These are phyloP conservation scores for Saposhnikovia divaricata DNA, from an alignment of 129 eudicot species.

Conservation along the genomic window DNA sequence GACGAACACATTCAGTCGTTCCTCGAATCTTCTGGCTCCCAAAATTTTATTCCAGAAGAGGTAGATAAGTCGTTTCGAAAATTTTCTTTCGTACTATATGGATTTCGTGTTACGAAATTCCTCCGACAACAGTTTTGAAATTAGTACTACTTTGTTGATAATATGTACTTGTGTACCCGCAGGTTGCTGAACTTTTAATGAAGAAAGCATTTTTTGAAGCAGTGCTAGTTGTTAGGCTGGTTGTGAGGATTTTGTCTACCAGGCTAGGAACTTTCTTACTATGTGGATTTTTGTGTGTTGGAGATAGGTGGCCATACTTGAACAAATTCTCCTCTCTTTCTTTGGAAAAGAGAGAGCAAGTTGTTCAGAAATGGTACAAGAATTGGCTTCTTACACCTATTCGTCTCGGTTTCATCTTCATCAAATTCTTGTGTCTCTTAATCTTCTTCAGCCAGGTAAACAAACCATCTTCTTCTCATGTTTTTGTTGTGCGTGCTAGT, in stretches of 20 bases:
- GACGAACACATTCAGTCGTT: constrained; percentile 32
- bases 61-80: constrained; percentile 12
- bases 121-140: too few relatives aligned
- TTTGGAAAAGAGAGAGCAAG: constrained; percentile 51
- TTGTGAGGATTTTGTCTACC: constrained; percentile 40
- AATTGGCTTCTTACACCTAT: constrained; percentile 46
- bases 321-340: constrained; percentile 46
- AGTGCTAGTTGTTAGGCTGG: constrained; percentile 36
- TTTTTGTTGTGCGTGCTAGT: neutral
- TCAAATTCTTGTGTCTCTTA: neutral
- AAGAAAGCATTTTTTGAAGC: constrained; percentile 58
- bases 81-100: fast-evolving
- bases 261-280: constrained; percentile 66
- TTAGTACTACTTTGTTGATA: neutral
- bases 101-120: too few relatives aligned
- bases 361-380: constrained; percentile 61
- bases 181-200: constrained; percentile 42
- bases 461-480: neutral
- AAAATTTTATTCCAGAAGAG: constrained; percentile 66
- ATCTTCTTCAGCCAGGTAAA: neutral
- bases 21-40: constrained; percentile 48
- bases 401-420: constrained; percentile 41
- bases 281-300: constrained; percentile 47
- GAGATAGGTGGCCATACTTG: constrained; percentile 54
- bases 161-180: neutral